Conservation (phyloP, 2,329 filamentous ascomycete genomes). For the Cladosporium colombiae region DNA sequence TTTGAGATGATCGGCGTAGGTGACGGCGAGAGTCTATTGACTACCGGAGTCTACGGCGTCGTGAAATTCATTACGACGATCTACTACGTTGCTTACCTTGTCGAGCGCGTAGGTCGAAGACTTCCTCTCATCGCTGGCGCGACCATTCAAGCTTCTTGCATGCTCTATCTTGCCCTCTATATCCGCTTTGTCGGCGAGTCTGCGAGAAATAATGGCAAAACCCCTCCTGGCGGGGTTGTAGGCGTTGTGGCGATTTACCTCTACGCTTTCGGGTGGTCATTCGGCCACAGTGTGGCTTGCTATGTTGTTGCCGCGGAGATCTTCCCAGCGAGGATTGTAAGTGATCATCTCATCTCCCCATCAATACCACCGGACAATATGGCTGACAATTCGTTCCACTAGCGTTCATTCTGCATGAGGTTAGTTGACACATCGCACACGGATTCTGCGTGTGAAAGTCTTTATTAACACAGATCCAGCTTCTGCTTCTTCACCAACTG, state of each 20-base stretch:
- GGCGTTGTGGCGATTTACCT: conserved; percentile 26
- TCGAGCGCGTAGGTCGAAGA: conserved; percentile 25
- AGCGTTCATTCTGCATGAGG: conserved; percentile 26
- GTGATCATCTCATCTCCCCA: not conserved
- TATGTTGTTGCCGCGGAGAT: conserved; percentile 27
- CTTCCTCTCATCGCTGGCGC: conserved; percentile 25
- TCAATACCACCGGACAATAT: no score
- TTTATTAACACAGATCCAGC: conserved; percentile 16
- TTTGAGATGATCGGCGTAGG: conserved; percentile 26
- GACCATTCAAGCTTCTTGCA: conserved; percentile 25
- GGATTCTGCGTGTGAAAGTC: not conserved
- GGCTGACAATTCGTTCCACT: not conserved
- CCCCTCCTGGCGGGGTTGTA: conserved; percentile 25
- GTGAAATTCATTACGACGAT: conserved; percentile 26
- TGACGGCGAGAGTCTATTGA: conserved; percentile 8
- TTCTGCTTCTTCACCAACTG: conserved; percentile 29
- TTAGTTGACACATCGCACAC: not conserved
- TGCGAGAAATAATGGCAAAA: conserved; percentile 11
- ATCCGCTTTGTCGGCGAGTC: conserved; percentile 22
- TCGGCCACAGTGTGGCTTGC: conserved; percentile 26
- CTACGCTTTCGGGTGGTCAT: conserved; percentile 27
- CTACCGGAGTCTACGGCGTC: conserved; percentile 23
- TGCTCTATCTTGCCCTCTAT: conserved; percentile 26
- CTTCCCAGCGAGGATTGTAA: conserved; percentile 24
- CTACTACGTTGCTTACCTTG: conserved; percentile 25